These are phyloP conservation scores for Rhodamnia rubescens DNA, from an alignment of 345 rosid genomes.

Conservation along the genomic window DNA sequence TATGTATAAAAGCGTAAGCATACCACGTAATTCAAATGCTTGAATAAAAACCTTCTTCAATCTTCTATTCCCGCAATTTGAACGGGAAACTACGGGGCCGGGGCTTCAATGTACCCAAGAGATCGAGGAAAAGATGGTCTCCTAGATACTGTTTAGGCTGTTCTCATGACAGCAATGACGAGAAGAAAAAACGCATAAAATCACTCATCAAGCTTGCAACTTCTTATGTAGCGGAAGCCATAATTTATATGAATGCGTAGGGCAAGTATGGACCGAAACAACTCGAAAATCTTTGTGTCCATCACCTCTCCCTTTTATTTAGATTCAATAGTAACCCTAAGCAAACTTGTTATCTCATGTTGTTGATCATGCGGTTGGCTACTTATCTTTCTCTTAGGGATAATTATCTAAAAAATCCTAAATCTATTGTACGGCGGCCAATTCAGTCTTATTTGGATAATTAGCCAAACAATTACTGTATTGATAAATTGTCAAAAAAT, in stretches of 20 bases:
- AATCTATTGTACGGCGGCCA: too few relatives aligned
- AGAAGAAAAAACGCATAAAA: not conserved
- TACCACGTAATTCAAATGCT: not conserved
- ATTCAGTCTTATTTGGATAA: too few relatives aligned
- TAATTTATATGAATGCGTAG: not conserved
- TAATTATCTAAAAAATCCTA: too few relatives aligned
- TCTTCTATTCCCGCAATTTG: not conserved
- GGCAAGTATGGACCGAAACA: not conserved
- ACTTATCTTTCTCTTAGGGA: not conserved
- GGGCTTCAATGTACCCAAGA: not conserved
- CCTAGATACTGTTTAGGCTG: not conserved
- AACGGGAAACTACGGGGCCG: accelerated
- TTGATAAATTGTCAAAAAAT: too few relatives aligned
- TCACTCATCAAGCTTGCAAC: not conserved
- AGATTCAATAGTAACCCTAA: not conserved
- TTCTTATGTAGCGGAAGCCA: not conserved
- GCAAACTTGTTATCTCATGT: not conserved
- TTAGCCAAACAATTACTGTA: too few relatives aligned
- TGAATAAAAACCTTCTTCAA: not conserved
- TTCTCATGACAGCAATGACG: not conserved
- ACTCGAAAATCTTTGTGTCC: not conserved
- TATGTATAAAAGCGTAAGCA: not conserved
- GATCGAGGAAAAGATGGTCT: not conserved
- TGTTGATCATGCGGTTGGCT: not conserved
- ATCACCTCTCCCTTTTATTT: not conserved